A percentile compares a stretch with the other conserved stretches of the same genome.
These are phyloP conservation scores for Stellera chamaejasme DNA, from an alignment of 345 rosid species.

Conservation along the genomic window DNA sequence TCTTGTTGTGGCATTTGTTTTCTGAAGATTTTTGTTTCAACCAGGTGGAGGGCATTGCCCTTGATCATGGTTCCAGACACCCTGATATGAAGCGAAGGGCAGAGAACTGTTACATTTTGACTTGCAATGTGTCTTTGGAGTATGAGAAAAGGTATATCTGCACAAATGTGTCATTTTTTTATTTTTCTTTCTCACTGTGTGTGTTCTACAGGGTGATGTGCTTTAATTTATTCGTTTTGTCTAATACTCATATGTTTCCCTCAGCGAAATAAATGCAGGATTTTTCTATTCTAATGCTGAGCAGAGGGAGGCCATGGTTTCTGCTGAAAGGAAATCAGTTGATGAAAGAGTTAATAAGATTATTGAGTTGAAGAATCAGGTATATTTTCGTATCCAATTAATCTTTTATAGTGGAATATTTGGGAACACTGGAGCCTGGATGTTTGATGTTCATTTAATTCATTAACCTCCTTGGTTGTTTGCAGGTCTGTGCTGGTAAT, in stretches of 20 bases:
- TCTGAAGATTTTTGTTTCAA: neutral
- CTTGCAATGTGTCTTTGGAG: constrained; percentile 92
- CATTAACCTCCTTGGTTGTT: constrained; percentile 9
- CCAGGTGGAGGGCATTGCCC: constrained; percentile 95
- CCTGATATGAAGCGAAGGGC: constrained; percentile 99
- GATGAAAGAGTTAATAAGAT: constrained; percentile 82
- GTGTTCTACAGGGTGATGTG: neutral
- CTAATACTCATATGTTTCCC: constrained; percentile 29
- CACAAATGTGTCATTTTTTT: neutral
- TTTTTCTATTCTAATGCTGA: constrained; percentile 98
- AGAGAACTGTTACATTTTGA: constrained; percentile 87
- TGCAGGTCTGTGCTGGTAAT: constrained; percentile 84
- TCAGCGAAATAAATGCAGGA: constrained; percentile 97
- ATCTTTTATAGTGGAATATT: neutral
- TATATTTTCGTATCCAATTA: constrained; percentile 12
- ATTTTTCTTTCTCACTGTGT: neutral
- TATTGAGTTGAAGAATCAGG: constrained; percentile 87
- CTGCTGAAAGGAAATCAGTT: constrained; percentile 84
- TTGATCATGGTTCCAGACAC: constrained; percentile 98
- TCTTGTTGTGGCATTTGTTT: neutral
- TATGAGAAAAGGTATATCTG: constrained; percentile 83
- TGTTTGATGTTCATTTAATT: neutral
- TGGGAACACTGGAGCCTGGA: neutral
- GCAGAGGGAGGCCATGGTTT: constrained; percentile 97
- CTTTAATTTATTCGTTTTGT: neutral